Percentiles rank a stretch among this genome's conserved stretches.
Conservation (phyloP, 129 eudicot genomes). For the Saussurea involucrata region DNA sequence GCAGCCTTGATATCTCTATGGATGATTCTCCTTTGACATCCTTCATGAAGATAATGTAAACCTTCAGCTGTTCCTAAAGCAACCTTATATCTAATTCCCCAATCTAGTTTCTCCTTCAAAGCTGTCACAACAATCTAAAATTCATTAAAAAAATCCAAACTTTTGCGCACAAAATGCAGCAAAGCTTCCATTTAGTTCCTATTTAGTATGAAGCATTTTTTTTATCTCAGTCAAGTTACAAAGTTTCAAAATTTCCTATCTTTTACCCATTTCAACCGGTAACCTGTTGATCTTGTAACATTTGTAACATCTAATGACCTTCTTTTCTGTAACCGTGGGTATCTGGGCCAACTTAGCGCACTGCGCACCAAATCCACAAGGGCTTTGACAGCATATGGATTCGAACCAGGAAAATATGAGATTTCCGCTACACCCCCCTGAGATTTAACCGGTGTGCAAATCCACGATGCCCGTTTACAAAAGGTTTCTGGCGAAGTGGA, state of each 20-base stretch:
- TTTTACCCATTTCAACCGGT: not conserved
- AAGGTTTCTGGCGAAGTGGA: not conserved
- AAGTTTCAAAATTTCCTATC: not conserved
- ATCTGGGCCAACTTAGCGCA: too few species aligned
- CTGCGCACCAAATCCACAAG: too few species aligned
- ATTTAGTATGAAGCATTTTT: not conserved
- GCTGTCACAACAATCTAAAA: conserved; percentile 37
- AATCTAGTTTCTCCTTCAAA: conserved; percentile 52
- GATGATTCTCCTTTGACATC: conserved; percentile 85
- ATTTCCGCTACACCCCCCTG: too few species aligned
- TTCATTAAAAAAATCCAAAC: conserved; percentile 6
- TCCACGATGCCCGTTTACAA: not conserved
- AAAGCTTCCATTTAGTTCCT: not conserved
- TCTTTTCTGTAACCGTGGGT: too few species aligned
- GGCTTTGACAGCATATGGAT: too few species aligned
- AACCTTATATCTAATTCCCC: conserved; percentile 76
- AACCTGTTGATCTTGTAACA: too few species aligned
- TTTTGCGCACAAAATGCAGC: not conserved
- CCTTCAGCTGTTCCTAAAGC: conserved; percentile 91
- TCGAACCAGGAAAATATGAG: too few species aligned
- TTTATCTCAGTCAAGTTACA: not conserved
- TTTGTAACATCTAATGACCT: too few species aligned
- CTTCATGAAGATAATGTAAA: conserved; percentile 82
- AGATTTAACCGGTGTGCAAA: too few species aligned
- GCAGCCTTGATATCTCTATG: conserved; percentile 97